Evolutionary conservation across 2,329 filamentous ascomycete genomes (phyloP).

Genomic region (Calonectria pauciramosa): DNA sequence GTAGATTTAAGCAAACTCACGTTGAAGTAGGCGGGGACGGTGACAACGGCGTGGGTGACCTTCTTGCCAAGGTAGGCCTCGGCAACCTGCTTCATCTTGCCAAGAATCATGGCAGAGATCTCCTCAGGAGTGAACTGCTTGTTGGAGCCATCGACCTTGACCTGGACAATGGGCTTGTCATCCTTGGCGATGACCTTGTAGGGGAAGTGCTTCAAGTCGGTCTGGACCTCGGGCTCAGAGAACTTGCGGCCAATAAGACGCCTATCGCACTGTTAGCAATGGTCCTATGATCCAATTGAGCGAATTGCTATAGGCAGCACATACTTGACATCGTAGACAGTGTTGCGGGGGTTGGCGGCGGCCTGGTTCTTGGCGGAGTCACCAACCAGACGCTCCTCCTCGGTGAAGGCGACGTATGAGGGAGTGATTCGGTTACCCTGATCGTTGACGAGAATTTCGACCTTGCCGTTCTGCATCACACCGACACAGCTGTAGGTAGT

Average conservation of each 20-base stretch:
- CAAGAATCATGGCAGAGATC: constrained; percentile 83
- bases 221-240: constrained; percentile 87
- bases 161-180: constrained; percentile 89
- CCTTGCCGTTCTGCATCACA: constrained; percentile 96
- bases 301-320: constrained; percentile 50
- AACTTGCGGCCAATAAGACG: constrained; percentile 89
- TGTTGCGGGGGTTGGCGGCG: constrained; percentile 81
- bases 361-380: constrained; percentile 98
- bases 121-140: constrained; percentile 87
- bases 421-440: constrained; percentile 97
- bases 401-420: constrained; percentile 96
- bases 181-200: constrained; percentile 93
- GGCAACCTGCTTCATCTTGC: constrained; percentile 88
- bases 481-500: constrained; percentile 92
- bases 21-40: constrained; percentile 98
- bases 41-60: constrained; percentile 90
- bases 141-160: constrained; percentile 73
- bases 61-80: constrained; percentile 86
- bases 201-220: constrained; percentile 97
- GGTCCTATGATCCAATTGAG: neutral
- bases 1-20: constrained; percentile 45
- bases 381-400: constrained; percentile 96
- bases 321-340: constrained; percentile 88
- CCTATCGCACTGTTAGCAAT: constrained; percentile 59
- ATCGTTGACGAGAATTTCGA: constrained; percentile 96